Conservation (phyloP, 768 basidiomycete species). For the Mycena capillaripes region DNA sequence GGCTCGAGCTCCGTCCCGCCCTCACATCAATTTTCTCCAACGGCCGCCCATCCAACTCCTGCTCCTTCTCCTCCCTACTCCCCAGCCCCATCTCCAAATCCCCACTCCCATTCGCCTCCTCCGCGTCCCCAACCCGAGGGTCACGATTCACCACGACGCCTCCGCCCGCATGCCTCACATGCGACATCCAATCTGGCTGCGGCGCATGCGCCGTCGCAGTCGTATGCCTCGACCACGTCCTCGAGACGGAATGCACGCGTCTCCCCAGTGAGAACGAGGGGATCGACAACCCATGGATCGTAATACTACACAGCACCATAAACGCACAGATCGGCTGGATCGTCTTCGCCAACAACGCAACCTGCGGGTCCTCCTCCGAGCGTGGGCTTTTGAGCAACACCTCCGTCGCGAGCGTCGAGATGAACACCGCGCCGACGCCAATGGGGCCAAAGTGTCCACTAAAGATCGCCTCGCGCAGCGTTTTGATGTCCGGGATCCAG, state of each 20-base stretch:
- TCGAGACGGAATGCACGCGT: slow-evolving; percentile 90
- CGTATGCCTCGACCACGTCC: slow-evolving; percentile 91
- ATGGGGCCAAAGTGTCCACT: slow-evolving; percentile 96
- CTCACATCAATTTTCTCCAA: slow-evolving; percentile 31
- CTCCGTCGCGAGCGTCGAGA: slow-evolving; percentile 83
- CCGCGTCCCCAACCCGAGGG: slow-evolving; percentile 35
- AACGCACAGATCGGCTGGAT: slow-evolving; percentile 97
- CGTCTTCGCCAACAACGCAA: slow-evolving; percentile 74
- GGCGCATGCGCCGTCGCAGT: slow-evolving; percentile 41
- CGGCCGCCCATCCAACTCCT: slow-evolving; percentile 27
- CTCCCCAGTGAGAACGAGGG: slow-evolving; percentile 94
- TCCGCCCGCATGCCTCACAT: slow-evolving; percentile 73
- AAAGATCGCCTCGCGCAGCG: slow-evolving; percentile 92
- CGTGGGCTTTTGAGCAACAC: slow-evolving; percentile 59
- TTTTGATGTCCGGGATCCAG: slow-evolving; percentile 98
- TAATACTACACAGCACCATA: slow-evolving; percentile 93
- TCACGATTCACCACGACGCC: slow-evolving; percentile 92
- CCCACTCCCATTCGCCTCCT: slow-evolving; percentile 57
- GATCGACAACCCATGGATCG: slow-evolving; percentile 92
- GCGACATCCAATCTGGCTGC: slow-evolving; percentile 86
- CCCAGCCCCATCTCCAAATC: slow-evolving; percentile 41
- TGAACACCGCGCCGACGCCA: slow-evolving; percentile 88
- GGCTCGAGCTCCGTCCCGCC: slow-evolving; percentile 22
- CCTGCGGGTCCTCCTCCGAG: slow-evolving; percentile 66
- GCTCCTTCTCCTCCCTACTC: slow-evolving; percentile 14